Conservation (phyloP, 768 basidiomycete genomes). For the Coprinellus micaceus region DNA sequence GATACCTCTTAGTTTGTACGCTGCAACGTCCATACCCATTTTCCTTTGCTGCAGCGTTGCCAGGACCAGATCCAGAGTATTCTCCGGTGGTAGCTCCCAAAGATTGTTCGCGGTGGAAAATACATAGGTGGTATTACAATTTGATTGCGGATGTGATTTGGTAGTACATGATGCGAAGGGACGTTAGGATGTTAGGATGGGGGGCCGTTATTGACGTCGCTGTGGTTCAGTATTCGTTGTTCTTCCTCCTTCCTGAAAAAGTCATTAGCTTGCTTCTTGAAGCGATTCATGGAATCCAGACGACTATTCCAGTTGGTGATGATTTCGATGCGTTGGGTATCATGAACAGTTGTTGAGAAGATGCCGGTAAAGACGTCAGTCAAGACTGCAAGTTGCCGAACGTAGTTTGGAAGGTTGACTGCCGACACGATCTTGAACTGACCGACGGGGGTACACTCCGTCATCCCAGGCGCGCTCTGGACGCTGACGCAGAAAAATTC, state of each 20-base stretch:
- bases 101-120: no score
- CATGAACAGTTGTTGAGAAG: slow-evolving; percentile 68
- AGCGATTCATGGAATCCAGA: slow-evolving; percentile 73
- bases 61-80: no score
- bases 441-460: slow-evolving; percentile 90
- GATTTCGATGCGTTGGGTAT: slow-evolving; percentile 70
- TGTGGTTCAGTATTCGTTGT: neutral
- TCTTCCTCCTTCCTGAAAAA: neutral
- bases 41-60: no score
- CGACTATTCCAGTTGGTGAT: slow-evolving; percentile 88
- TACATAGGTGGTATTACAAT: no score
- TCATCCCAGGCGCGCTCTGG: slow-evolving; percentile 86
- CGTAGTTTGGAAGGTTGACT: slow-evolving; percentile 77
- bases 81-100: no score
- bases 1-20: no score
- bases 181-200: neutral
- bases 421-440: slow-evolving; percentile 93
- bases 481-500: slow-evolving; percentile 96
- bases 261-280: slow-evolving; percentile 37
- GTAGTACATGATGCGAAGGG: no score
- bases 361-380: slow-evolving; percentile 90
- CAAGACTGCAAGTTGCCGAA: slow-evolving; percentile 83
- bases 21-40: no score
- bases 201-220: neutral
- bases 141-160: no score